Evolutionary conservation across 2,329 filamentous ascomycete species (phyloP).

Genomic region (Fusarium sp.): DNA sequence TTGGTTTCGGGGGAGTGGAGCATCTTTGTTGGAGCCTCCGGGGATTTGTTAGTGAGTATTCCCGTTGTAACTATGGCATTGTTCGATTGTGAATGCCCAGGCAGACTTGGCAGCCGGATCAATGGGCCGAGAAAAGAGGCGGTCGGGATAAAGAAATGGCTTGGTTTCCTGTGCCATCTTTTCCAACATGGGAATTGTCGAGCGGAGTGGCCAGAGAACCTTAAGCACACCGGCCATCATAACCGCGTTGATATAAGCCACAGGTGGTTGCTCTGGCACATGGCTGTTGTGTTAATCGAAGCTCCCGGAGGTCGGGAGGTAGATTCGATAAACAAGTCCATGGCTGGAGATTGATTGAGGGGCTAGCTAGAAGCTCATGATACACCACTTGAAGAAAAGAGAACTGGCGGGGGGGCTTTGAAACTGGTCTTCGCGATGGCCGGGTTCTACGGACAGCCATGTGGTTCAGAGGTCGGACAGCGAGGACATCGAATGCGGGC

Average conservation of each 20-base stretch:
- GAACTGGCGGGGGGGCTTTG: background rate
- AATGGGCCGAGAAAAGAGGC: conserved; percentile 37
- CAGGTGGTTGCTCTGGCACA: conserved; percentile 23
- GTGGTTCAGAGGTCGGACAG: conserved; percentile 14
- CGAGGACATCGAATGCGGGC: conserved; percentile 15
- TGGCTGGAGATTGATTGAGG: conserved; percentile 2
- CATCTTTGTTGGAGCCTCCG: conserved; percentile 22
- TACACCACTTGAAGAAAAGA: background rate
- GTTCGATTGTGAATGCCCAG: conserved; percentile 16
- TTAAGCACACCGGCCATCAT: conserved; percentile 1
- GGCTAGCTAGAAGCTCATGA: background rate
- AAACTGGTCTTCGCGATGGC: conserved; percentile 19
- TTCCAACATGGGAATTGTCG: conserved; percentile 23
- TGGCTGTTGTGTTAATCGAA: conserved; percentile 14
- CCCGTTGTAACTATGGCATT: conserved; percentile 24
- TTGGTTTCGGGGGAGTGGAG: conserved; percentile 37
- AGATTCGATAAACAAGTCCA: conserved; percentile 6
- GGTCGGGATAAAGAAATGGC: conserved; percentile 15
- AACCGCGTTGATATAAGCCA: conserved; percentile 19
- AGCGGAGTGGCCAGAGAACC: conserved; percentile 16
- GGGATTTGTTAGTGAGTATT: conserved; percentile 24
- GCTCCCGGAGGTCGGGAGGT: conserved; percentile 3
- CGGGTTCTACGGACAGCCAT: conserved; percentile 27
- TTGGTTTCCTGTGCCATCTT: conserved; percentile 5
- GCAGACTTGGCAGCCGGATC: conserved; percentile 40